Percentiles rank a stretch among this genome's conserved stretches.
Conservation (phyloP, 768 basidiomycete genomes). For the Fistulinella prunicolor region DNA sequence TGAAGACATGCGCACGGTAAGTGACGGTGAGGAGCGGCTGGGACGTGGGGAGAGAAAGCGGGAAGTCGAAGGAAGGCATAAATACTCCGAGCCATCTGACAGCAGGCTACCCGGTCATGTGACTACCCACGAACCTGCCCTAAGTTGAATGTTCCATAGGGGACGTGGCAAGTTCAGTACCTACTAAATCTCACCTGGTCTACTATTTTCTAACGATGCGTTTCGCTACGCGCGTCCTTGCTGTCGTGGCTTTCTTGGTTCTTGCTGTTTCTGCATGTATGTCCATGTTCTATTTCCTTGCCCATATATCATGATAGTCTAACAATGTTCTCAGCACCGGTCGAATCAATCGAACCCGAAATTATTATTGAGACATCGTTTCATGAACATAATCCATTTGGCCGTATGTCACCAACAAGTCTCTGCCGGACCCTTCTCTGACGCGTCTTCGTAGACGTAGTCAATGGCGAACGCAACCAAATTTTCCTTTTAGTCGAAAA, state of each 20-base stretch:
- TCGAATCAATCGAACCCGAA: constrained; percentile 48
- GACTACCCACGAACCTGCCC: constrained; percentile 25
- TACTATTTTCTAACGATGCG: constrained; percentile 30
- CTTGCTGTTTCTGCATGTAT: constrained; percentile 32
- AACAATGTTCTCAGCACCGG: constrained; percentile 17
- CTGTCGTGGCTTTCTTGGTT: constrained; percentile 27
- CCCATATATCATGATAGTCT: neutral
- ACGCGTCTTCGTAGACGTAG: constrained; percentile 54
- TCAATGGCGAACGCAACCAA: constrained; percentile 79
- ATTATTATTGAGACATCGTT: constrained; percentile 55
- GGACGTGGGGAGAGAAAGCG: constrained; percentile 47
- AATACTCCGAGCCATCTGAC: neutral
- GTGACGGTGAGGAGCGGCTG: constrained; percentile 64
- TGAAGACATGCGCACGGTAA: constrained; percentile 45
- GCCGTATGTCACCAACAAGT: constrained; percentile 49
- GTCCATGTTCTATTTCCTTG: constrained; percentile 2
- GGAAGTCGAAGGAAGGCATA: constrained; percentile 20
- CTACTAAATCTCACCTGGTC: neutral
- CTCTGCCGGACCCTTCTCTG: constrained; percentile 5
- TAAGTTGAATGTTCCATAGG: constrained; percentile 18
- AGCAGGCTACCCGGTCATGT: no score
- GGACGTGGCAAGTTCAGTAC: constrained; percentile 35
- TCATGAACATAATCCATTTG: constrained; percentile 70
- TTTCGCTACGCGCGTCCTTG: constrained; percentile 28
- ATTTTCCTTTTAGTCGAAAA: constrained; percentile 69